Evolutionary conservation across 2,329 filamentous ascomycete species (phyloP).

Genomic region (Fusarium aywerte): DNA sequence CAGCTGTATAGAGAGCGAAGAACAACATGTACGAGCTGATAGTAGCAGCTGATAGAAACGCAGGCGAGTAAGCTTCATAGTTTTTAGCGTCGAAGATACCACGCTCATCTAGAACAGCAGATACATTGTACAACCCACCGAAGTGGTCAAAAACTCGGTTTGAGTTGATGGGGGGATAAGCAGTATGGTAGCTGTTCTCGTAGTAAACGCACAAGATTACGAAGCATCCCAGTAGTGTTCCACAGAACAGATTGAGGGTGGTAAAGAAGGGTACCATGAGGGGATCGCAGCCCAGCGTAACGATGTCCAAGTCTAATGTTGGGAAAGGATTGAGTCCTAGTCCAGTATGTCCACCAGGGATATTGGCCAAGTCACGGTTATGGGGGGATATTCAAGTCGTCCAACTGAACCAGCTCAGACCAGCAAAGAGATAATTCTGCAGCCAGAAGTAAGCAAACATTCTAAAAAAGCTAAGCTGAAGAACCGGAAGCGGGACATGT

Average conservation of each 20-base stretch:
- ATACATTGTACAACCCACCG: conserved; percentile 54
- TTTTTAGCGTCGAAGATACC: conserved; percentile 53
- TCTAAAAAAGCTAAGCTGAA: conserved; percentile 56
- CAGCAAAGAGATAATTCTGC: conserved; percentile 62
- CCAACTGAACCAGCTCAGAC: conserved; percentile 62
- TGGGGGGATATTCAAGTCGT: conserved; percentile 63
- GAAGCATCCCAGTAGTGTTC: conserved; percentile 46
- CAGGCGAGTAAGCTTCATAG: conserved; percentile 56
- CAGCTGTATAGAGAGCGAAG: conserved; percentile 56
- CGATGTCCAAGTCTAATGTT: conserved; percentile 59
- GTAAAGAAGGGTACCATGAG: conserved; percentile 54
- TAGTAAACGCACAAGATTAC: conserved; percentile 49
- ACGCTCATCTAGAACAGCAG: conserved; percentile 47
- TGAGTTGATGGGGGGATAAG: conserved; percentile 55
- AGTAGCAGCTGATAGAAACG: conserved; percentile 54
- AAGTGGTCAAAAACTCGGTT: conserved; percentile 55
- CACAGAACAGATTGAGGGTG: conserved; percentile 51
- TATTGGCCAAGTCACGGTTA: conserved; percentile 51
- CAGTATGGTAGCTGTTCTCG: conserved; percentile 51
- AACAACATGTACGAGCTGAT: conserved; percentile 53
- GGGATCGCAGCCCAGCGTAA: conserved; percentile 49
- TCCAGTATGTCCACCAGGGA: conserved; percentile 53
- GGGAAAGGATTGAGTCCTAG: conserved; percentile 56
- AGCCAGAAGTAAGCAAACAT: conserved; percentile 68
- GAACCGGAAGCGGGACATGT: conserved; percentile 58